Evolutionary conservation across 345 rosid species (phyloP), one percentile per base, ranked within the genome.

Genomic region (Kernera saxatilis): DNA sequence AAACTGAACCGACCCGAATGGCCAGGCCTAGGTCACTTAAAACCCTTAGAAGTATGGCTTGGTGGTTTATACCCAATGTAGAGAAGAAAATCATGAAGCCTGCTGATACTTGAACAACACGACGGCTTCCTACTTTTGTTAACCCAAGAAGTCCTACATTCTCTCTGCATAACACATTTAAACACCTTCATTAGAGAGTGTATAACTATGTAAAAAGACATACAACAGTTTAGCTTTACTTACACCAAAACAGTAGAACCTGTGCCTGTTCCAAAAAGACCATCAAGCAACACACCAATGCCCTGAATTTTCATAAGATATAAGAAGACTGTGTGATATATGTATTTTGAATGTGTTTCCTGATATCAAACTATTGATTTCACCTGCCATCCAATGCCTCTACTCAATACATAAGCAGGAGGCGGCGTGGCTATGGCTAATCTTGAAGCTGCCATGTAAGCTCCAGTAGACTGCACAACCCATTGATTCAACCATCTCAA

Each of bases 331-430:
- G 10, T 37, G 11, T 6, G 25, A 46, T 13, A 77, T 18, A 79
- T 48, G 8, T 26, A 22, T 1, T 10, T 45, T 23, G 3, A 40
- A 69, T 70, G 15, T 51, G 23, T 49, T n/a, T 36, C 17, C 14
- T 27, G 13, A 36, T 0, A 30, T 41, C 1, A 15, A 48, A 64
- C 25, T 21, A 49, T 9, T 9, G 33, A 37, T 73, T 73, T 80
- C 57, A 88, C 98, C 96, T 90, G 99, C 98, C 98, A 92, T 70
- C 99, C 99, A 69, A 94, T 92, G 22, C 99, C 98, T 32, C 98
- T 91, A 77, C 98, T 92, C 78, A 92, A 71, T 25, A 95, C 96
- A 69, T 88, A 90, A 46, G 99, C 99, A 21, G 98, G 99, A 75
- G 99, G 99, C 0, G 99, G 98, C 9, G 99, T 95, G 65, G 99